Evolutionary conservation across 2,329 filamentous ascomycete genomes (phyloP), one percentile per base, ranked within the genome.

Genomic region (Colletotrichum sp.): DNA sequence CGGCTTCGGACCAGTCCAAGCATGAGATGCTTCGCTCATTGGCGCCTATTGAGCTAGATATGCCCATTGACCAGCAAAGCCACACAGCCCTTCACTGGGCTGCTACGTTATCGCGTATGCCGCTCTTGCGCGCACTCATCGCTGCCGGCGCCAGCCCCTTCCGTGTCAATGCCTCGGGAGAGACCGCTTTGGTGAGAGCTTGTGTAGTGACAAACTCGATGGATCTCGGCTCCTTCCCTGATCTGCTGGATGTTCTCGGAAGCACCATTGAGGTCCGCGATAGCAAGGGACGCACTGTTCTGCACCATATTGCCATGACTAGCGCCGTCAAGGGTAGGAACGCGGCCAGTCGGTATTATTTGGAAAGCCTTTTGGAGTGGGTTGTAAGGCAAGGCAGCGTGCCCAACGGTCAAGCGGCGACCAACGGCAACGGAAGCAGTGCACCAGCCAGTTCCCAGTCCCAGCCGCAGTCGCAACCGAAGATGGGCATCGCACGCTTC

Each of bases 41-140:
- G 72, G 94, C 92, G 2, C 92, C 95, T 0, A 88, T 93, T 52
- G 96, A 99, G 79, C 90, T 99, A 27, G 97, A 99, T 81, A 94
- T 97, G 83, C 96, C 97, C 3, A 95, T 99, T 73, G 97, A 99
- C 82, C 91, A 93, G 30, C 95, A 95, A 75, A 93, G 93, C 44
- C 95, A 99, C 82, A 99, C 96, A 22, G 96, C 96, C 4, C 88
- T 99, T 55, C 96, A 99, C 82, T 99, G 97, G 97, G 97, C 97
- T 4, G 96, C 97, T 7, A 98, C 97, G 6, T 89, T 99, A 63
- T 96, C 96, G 4, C 94, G 96, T 19, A 93, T 98, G 83, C 91
- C 95, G 2, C 89, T 99, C 8, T 88, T 99, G 72, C 93, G 95
- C 70, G 91, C 96, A 0, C 89, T 99, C 13, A 95, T 99, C 71